Evolutionary conservation across 768 basidiomycete genomes (phyloP), one percentile per base, ranked within the genome.

Genomic region (Mycena epipterygia): DNA sequence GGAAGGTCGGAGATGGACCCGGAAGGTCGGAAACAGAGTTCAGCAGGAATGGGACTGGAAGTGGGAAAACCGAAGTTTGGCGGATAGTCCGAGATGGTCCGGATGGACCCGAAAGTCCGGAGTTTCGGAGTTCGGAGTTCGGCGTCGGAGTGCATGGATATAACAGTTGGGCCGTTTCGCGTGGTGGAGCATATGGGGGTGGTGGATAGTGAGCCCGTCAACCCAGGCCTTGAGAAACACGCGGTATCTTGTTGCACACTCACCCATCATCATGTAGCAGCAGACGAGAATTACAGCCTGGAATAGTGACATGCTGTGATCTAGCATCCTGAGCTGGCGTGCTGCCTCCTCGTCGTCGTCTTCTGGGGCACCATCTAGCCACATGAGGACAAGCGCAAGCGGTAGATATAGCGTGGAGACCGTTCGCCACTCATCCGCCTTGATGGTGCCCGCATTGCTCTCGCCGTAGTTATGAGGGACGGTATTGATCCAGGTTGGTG

Each of bases 401-500:
- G 82, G 82, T 2, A 84, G 69, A 56, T 81, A 80, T 19, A 82
- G 56, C 0, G 73, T 80, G 27, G 64, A 46, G 4, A 82, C 35
- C 0, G 73, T 74, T 3, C 74, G 59, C 82, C 83, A 84, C 68
- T 84, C 73, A 30, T 80, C 80, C 5, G 81, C 81, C 58, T 84
- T 84, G 49, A 84, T 64, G 0, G 67, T 77, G 8, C 84, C 80
- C 4, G 79, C 78, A 21, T 44, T 66, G 6, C 59, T 59, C 6
- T 75, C 71, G 14, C 80, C 78, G 62, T 74, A 81, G 59, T 80
- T 76, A 23, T 52, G 23, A 7, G 81, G 81, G 3, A 80, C 75
- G 11, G 74, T 71, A 49, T 70, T 70, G 19, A 79, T 29, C 79
- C 80, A 80, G 9, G 74, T 70, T 23, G 79, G 81, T 12, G 63